Percentiles rank a stretch among this genome's conserved stretches.
phyloP scores from a whole-genome alignment of 1,284 basidiomycete genomes.

The Microbotryum silenes-acaulis region DNA sequence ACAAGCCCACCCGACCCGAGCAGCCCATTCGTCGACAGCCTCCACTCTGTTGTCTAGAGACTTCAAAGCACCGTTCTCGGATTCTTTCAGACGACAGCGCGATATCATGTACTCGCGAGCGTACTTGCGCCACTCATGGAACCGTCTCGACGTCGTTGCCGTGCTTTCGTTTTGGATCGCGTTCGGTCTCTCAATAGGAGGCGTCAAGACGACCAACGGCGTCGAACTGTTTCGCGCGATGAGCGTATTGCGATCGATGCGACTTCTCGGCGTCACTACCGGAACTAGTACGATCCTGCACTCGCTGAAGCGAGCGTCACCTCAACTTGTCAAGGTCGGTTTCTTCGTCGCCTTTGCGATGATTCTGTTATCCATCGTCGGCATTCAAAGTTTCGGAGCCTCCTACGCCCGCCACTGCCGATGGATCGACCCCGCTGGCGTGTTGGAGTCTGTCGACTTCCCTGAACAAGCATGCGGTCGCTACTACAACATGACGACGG shows the following conservation, averaged over 20 bases:
- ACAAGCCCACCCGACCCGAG: neutral
- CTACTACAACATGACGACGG: conserved; percentile 54
- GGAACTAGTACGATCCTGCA: conserved; percentile 94
- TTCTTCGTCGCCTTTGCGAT: conserved; percentile 89
- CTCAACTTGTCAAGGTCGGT: conserved; percentile 76
- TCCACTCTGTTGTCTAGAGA: conserved; percentile 32
- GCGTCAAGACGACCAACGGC: conserved; percentile 72
- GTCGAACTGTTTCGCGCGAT: conserved; percentile 63
- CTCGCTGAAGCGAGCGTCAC: conserved; percentile 82
- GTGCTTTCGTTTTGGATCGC: conserved; percentile 73
- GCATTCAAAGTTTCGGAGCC: conserved; percentile 81
- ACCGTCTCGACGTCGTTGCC: conserved; percentile 79
- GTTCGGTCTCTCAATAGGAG: conserved; percentile 60
- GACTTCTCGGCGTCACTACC: conserved; percentile 77
- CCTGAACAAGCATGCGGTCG: conserved; percentile 65
- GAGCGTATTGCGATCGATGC: conserved; percentile 73
- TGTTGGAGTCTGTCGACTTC: conserved; percentile 37
- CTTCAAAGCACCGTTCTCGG: conserved; percentile 44
- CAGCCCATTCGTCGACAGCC: conserved; percentile 27
- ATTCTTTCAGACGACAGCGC: conserved; percentile 44
- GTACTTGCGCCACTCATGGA: conserved; percentile 90
- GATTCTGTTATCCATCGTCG: conserved; percentile 76
- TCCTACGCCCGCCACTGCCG: conserved; percentile 58
- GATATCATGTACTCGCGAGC: conserved; percentile 43
- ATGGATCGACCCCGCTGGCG: conserved; percentile 40